Base-by-base conservation (phyloP, 176 grass and related monocot species). In the Miscanthus lutarioriparius region DNA sequence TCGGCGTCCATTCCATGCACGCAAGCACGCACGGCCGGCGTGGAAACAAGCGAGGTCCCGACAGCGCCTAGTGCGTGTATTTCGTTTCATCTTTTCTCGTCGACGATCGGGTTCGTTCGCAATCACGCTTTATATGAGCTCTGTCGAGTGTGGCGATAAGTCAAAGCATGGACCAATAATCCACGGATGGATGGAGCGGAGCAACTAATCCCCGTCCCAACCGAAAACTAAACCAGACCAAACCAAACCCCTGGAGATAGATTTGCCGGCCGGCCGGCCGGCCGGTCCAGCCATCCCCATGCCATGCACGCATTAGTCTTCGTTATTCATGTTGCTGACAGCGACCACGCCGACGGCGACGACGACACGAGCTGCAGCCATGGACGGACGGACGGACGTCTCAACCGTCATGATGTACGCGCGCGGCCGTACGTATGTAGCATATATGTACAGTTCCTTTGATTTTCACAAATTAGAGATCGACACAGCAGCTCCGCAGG, bases 111-210 rank as follows among this genome's bases (percentile, higher is more conserved):
- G n/a, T 74, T 39, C 16, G 16, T 20, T 19, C 49, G 17, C 51
- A 39, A 54, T 76, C 43, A 76, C 61, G 41, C 82, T 75, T 54
- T 54, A 16, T 51, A 51, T 51, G 15, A 51, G 47, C 47, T 35
- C 33, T 35, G 45, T 49, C 15, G 47, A 49, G 47, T 17, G 47
- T 30, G 28, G 49, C 16, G 17, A 54, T 17, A 81, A 40, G 76
- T 81, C 70, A 87, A 87, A 81, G 7, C 35, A n/a, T 48, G 67
- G 6, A 25, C 32, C 54, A 16, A 86, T 72, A 54, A 54, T 44
- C 51, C 51, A 54, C 11, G 43, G 43, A 13, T 10, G 40, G 36
- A 9, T 51, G 16, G 17, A 49, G 19, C 51, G 6, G 17, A 54
- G 15, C 51, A 54, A 20, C 51, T 54, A 54, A 54, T 54, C 16